Percentiles rank a stretch among this genome's conserved stretches.
phyloP scores from a whole-genome alignment of 2,329 filamentous ascomycete species.

The Curvularia sp. region DNA sequence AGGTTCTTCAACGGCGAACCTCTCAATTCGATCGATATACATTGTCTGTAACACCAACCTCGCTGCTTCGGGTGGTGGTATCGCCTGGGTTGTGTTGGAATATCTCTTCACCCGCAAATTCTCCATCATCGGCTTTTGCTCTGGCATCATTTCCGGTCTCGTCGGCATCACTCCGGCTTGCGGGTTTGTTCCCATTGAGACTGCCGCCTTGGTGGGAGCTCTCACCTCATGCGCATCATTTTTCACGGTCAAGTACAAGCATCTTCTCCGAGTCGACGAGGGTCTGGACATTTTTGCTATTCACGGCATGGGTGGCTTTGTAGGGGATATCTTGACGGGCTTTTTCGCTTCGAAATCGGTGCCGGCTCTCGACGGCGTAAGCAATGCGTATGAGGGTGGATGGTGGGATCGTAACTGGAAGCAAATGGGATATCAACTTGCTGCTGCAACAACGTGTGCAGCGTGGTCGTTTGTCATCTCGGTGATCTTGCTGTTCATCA shows the following conservation, averaged over 20 bases:
- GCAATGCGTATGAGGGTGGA: conserved; percentile 56
- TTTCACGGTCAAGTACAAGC: conserved; percentile 56
- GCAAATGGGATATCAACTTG: conserved; percentile 65
- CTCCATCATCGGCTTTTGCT: conserved; percentile 60
- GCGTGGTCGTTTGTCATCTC: conserved; percentile 63
- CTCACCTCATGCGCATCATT: conserved; percentile 59
- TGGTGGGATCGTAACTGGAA: conserved; percentile 61
- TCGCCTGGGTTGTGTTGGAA: conserved; percentile 63
- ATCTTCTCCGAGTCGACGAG: conserved; percentile 63
- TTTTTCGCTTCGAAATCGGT: conserved; percentile 62
- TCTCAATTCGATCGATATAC: conserved; percentile 61
- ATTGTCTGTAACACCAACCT: conserved; percentile 67
- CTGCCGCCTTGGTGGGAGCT: conserved; percentile 60
- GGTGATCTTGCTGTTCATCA: conserved; percentile 60
- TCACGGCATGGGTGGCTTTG: conserved; percentile 65
- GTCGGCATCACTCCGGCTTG: conserved; percentile 67
- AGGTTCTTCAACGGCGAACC: conserved; percentile 56
- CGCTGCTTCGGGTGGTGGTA: conserved; percentile 61
- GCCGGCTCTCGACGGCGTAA: conserved; percentile 60
- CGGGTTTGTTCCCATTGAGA: conserved; percentile 61
- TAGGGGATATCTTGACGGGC: conserved; percentile 64
- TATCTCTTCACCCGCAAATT: conserved; percentile 59
- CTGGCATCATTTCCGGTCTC: conserved; percentile 63
- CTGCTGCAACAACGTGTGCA: conserved; percentile 63
- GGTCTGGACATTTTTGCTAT: conserved; percentile 67